Percentiles rank a stretch among this genome's conserved stretches.
phyloP scores from a whole-genome alignment of 345 rosid genomes.

The Citrus medica region DNA sequence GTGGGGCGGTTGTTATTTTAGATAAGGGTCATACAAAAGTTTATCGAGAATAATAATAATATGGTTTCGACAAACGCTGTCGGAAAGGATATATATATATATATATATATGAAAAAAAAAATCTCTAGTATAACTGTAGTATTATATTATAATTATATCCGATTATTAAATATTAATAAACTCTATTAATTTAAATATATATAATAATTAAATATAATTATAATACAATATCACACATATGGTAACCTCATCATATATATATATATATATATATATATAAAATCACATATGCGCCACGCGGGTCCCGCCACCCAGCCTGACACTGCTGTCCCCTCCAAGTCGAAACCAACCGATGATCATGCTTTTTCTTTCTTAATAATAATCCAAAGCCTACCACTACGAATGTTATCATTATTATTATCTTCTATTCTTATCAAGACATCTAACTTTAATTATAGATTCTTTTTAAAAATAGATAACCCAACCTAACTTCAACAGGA shows the following conservation, averaged over 20 bases:
- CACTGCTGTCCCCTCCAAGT: background rate
- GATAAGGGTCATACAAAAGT: background rate
- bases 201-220: too few relatives aligned
- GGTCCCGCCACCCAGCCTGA: background rate
- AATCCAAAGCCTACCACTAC: background rate
- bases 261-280: background rate
- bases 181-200: fast-evolving
- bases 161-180: fast-evolving
- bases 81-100: background rate
- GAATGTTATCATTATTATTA: too few relatives aligned
- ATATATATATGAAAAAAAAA: background rate
- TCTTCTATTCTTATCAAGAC: background rate
- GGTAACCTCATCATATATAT: too few relatives aligned
- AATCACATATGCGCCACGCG: background rate
- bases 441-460: background rate
- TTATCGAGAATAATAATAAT: background rate
- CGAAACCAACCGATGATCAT: background rate
- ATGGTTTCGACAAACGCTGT: background rate
- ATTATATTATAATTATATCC: fast-evolving
- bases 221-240: too few relatives aligned
- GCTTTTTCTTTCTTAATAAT: background rate
- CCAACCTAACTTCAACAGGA: too few relatives aligned
- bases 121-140: fast-evolving
- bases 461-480: too few relatives aligned
- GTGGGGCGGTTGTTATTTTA: background rate